Evolutionary conservation across 495 filamentous ascomycete genomes (phyloP), one percentile per base, ranked within the genome.

Genomic region (Neurospora pannonica): DNA sequence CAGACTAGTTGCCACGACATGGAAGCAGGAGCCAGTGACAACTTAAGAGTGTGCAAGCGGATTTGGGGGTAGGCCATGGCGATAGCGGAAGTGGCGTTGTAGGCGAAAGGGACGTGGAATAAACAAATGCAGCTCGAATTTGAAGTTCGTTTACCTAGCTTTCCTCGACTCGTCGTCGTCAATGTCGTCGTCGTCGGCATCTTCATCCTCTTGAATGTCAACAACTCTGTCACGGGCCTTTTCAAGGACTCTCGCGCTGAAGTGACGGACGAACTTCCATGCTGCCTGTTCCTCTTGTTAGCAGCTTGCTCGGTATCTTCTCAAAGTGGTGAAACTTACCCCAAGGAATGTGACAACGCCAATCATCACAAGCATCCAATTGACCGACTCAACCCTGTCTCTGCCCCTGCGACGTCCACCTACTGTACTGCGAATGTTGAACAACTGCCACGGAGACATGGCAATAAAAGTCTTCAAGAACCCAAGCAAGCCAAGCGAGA

Each of bases 1-100:
- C 87, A 92, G 94, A 97, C 94, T 94, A 88, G 95, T 94, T 89
- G 90, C 87, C 92, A 94, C 89, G 85, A 87, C 90, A 95, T 90
- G 86, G 91, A 85, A 77, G 88, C 84, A 86, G 85, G 79, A 81
- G 82, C 83, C 54, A 84, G 89, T 93, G 94, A 86, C 91, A 97
- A 94, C 94, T 97, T 89, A 97, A 96, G 91, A 90, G 92, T 91
- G 92, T 94, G 93, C 93, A 85, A 73, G 81, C 79, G 70, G 60
- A 42, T 54, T 71, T 24, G 5, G 71, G 39, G 71, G 69, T 72
- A 70, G 43, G 54, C 11, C 31, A 31, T 62, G 46, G 31, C n/a
- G 13, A 24, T 13, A 46, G 17, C 10, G 11, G 10, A 72, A 11
- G 28, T 48, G 34, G 28, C 28, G 34, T 21, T 42, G 40, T 40